phyloP scores from a whole-genome alignment of 2,329 filamentous ascomycete species.

The Exserohilum turcica region DNA sequence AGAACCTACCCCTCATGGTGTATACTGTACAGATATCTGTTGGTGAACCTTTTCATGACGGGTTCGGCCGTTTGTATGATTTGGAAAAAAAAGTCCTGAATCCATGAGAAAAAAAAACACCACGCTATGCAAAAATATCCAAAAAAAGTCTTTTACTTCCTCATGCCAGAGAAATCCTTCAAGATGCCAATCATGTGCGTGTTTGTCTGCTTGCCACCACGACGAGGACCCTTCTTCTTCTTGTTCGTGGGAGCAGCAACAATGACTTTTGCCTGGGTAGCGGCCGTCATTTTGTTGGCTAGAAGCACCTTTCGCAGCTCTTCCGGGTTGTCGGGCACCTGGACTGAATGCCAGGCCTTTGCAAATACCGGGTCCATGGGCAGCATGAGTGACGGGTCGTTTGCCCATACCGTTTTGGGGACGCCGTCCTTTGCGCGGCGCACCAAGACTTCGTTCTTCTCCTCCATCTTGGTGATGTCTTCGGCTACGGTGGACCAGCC shows the following conservation, averaged over 20 bases:
- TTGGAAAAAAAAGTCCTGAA: background rate
- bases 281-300: constrained; percentile 79
- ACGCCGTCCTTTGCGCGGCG: constrained; percentile 89
- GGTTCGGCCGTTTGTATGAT: too few species aligned
- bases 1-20: background rate
- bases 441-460: constrained; percentile 78
- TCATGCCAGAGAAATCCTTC: constrained; percentile 68
- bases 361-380: constrained; percentile 82
- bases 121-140: constrained; percentile 41
- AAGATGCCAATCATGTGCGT: constrained; percentile 83
- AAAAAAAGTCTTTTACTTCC: constrained; percentile 40
- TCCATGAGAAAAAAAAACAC: too few species aligned
- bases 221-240: constrained; percentile 75
- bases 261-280: constrained; percentile 75
- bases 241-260: constrained; percentile 65
- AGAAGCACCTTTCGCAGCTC: constrained; percentile 78
- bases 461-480: constrained; percentile 77
- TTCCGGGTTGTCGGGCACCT: constrained; percentile 71
- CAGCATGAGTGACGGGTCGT: constrained; percentile 79
- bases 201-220: constrained; percentile 82
- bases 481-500: constrained; percentile 88
- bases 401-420: constrained; percentile 80
- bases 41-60: background rate
- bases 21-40: background rate
- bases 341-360: constrained; percentile 79